Evolutionary conservation across 2,329 filamentous ascomycete species (phyloP).

Genomic region (Trichoderma harzianum): DNA sequence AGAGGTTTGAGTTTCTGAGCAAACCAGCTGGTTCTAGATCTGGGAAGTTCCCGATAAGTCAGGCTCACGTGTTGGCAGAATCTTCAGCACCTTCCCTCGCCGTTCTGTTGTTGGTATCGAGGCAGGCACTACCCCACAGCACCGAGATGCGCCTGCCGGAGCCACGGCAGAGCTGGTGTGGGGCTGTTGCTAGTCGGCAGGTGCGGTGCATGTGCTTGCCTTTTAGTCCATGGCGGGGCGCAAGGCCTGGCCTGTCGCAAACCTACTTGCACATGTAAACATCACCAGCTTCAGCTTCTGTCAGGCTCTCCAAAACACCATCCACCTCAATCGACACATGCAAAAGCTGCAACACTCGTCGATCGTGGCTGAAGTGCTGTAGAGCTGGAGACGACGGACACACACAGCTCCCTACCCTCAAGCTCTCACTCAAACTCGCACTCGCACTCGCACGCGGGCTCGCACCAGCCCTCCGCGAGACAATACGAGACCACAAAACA

Average conservation of each 20-base stretch:
- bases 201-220: neutral
- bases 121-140: neutral
- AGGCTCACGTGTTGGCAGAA: neutral
- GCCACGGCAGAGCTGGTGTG: neutral
- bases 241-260: neutral
- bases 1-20: neutral
- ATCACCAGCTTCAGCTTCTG: neutral
- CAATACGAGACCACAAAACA: neutral
- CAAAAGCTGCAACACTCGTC: neutral
- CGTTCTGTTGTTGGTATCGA: neutral
- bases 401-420: neutral
- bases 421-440: neutral
- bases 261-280: neutral
- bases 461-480: neutral
- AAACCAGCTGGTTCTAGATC: neutral
- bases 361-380: neutral
- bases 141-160: constrained; percentile 6
- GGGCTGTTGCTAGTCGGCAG: constrained; percentile 1
- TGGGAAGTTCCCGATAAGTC: neutral
- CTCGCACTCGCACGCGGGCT: neutral
- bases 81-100: neutral
- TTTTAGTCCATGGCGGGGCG: neutral
- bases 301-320: neutral
- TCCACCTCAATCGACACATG: neutral
- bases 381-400: neutral